phyloP scores from a whole-genome alignment of 2,329 filamentous ascomycete species.

The Colletotrichum sansevieriae region DNA sequence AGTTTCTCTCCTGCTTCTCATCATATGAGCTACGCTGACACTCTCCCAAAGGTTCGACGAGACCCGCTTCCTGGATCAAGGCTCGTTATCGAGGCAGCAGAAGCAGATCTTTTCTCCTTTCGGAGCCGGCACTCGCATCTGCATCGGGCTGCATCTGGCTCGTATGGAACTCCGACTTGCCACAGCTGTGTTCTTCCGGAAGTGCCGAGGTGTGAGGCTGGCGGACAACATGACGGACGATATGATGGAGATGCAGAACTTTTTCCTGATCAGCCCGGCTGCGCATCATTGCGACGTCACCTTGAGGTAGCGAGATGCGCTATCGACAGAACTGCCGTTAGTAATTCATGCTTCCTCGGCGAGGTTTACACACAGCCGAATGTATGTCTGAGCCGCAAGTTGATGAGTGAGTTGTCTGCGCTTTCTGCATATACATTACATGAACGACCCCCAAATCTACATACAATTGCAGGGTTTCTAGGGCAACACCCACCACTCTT shows the following conservation, averaged over 20 bases:
- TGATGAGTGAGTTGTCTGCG: no score
- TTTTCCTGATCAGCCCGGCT: slow-evolving; percentile 51
- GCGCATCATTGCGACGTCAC: slow-evolving; percentile 49
- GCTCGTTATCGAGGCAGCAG: slow-evolving; percentile 49
- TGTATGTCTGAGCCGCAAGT: no score
- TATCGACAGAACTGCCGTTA: no score
- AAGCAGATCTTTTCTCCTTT: slow-evolving; percentile 66
- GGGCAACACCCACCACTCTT: no score
- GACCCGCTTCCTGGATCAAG: slow-evolving; percentile 9
- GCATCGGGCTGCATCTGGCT: slow-evolving; percentile 70
- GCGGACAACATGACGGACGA: slow-evolving; percentile 51
- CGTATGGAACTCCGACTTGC: slow-evolving; percentile 67
- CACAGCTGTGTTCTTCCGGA: slow-evolving; percentile 64
- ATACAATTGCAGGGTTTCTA: no score
- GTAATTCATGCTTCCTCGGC: no score
- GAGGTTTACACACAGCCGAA: no score
- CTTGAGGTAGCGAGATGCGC: not conserved
- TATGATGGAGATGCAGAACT: slow-evolving; percentile 52
- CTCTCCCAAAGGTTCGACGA: not conserved
- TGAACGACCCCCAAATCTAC: no score
- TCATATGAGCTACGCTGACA: not conserved
- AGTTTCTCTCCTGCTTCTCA: accelerated
- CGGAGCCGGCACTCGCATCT: slow-evolving; percentile 61
- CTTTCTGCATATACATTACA: no score
- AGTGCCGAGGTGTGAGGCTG: slow-evolving; percentile 54